A percentile compares a stretch with the other conserved stretches of the same genome.
phyloP scores from a whole-genome alignment of 805 yeast genomes.

The Priceomyces melissophilus region DNA sequence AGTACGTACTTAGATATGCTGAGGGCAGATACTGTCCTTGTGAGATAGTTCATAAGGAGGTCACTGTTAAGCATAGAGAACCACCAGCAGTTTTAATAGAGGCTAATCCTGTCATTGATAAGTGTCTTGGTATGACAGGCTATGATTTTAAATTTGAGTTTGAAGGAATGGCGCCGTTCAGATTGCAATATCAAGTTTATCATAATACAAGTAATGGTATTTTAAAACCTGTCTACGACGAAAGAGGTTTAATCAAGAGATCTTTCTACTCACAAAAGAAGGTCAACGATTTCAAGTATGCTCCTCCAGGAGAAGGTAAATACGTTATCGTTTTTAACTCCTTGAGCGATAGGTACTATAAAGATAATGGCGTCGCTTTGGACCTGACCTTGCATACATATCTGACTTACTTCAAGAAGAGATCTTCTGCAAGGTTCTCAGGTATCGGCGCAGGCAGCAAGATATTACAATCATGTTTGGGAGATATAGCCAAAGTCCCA shows the following conservation, averaged over 20 bases:
- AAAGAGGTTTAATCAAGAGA: conserved; percentile 26
- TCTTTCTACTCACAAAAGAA: conserved; percentile 23
- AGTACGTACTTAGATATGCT: conserved; percentile 53
- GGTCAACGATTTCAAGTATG: conserved; percentile 49
- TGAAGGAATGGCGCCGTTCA: conserved; percentile 81
- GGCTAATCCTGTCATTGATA: conserved; percentile 68
- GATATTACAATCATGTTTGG: conserved; percentile 26
- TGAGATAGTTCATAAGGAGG: conserved; percentile 34
- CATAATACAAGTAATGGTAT: conserved; percentile 34
- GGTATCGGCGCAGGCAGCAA: conserved; percentile 13
- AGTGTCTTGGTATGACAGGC: conserved; percentile 92
- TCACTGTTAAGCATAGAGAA: conserved; percentile 20
- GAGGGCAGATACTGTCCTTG: conserved; percentile 67
- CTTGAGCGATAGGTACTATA: conserved; percentile 58
- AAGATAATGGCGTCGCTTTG: conserved; percentile 37
- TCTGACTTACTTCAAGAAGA: conserved; percentile 67
- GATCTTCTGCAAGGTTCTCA: conserved; percentile 45
- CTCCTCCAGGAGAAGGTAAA: conserved; percentile 78
- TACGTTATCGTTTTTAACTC: conserved; percentile 70
- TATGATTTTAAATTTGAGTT: conserved; percentile 64
- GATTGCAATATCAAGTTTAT: conserved; percentile 58
- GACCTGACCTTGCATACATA: conserved; percentile 48
- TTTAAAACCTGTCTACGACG: conserved; percentile 29
- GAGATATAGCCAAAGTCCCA: conserved; percentile 37
- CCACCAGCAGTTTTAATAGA: conserved; percentile 39